Percentiles rank a stretch among this genome's conserved stretches.
Conservation (phyloP, 1,284 basidiomycete species). For the Cystobasidiaceae sp. region DNA sequence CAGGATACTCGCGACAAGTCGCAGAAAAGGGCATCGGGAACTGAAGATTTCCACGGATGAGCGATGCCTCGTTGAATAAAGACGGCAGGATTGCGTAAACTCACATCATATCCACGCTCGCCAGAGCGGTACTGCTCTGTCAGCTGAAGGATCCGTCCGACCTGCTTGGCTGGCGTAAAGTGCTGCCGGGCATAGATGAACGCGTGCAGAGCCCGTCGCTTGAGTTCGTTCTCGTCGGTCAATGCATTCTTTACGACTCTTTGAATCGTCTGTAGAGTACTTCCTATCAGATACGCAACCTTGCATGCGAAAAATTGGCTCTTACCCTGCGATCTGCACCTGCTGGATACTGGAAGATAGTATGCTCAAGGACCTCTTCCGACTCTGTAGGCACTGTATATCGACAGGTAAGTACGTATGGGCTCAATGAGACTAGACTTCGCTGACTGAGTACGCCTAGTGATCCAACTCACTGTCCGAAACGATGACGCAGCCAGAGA, state of each 20-base stretch:
- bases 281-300: neutral
- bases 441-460: neutral
- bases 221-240: neutral
- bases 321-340: neutral
- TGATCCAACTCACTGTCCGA: constrained; percentile 7
- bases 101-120: constrained; percentile 23
- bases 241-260: neutral
- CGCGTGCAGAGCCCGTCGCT: constrained; percentile 5
- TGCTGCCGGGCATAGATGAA: constrained; percentile 21
- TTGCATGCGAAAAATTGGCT: too few relatives aligned
- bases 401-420: neutral
- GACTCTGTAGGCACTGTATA: constrained; percentile 13
- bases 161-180: constrained; percentile 6
- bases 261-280: neutral
- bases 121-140: constrained; percentile 16
- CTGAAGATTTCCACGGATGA: neutral
- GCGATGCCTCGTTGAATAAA: neutral
- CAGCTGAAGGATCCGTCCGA: constrained; percentile 17
- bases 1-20: constrained; percentile 5
- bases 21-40: constrained; percentile 13
- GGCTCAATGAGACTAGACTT: neutral
- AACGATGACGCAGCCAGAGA: constrained; percentile 25
- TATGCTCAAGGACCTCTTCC: neutral
- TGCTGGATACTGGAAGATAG: neutral
- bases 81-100: neutral